Base-by-base conservation (phyloP, 2,329 filamentous ascomycete genomes). In the Hypoxylon sp. region DNA sequence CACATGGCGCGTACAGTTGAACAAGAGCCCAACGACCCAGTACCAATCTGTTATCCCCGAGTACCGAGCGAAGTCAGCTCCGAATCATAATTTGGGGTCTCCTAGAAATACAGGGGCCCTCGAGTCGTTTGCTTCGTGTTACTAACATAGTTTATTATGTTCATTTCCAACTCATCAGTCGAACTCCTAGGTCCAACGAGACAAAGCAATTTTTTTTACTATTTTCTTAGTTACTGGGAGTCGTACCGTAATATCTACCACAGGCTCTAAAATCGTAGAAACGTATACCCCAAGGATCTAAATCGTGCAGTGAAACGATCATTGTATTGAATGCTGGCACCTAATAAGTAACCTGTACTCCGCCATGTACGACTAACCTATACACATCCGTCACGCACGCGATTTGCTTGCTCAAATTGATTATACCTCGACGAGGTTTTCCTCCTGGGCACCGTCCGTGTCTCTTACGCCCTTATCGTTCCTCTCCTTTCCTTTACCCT, bases 391-490 rank as follows among this genome's bases (percentile, higher is more conserved):
- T 57, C 67, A 24, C 66, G 42, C 44, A 17, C 39, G 55, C 52
- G 39, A 44, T 56, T 37, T 63, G 29, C 26, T 17, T 54, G 56
- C 22, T 67, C 44, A 51, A 29, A 63, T 35, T 33, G 22, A 68
- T 80, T 78, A 89, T 77, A 87, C 85, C 75, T 90, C 88, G 78
- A 90, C 88, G 72, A 90, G 80, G 80, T 88, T 88, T 80, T 86
- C 87, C 77, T 88, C 85, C 72, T 81, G 80, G 70, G 81, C 78
- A 70, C 80, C 80, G 62, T 81, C 80, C 13, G 77, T 78, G 73
- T 82, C 80, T 73, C 83, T 83, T 69, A 81, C 83, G 62, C 82
- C 82, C 67, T 78, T 78, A 47, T 78, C 77, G 31, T 74, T 78
- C 70, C 71, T 75, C 33, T 85, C 84, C 81, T 89, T 87, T 70